phyloP scores from a whole-genome alignment of 371 early-diverging fungal genomes.

The Caulochytrium protostelioides region DNA sequence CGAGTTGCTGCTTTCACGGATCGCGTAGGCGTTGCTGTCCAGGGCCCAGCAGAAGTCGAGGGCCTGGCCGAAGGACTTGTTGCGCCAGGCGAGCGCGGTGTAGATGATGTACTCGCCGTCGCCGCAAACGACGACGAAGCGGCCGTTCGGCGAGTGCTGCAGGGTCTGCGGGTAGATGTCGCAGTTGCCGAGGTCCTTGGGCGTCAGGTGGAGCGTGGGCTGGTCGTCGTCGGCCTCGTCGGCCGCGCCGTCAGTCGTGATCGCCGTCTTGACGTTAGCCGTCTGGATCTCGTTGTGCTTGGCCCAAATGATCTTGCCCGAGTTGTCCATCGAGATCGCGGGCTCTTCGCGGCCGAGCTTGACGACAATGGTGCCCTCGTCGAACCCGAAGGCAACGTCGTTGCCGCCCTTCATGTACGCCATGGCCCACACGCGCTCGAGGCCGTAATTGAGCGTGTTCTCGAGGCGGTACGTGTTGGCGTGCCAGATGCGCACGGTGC shows the following conservation, averaged over 20 bases:
- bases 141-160: constrained; percentile 93
- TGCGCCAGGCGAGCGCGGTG: constrained; percentile 96
- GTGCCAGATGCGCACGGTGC: constrained; percentile 91
- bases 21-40: constrained; percentile 86
- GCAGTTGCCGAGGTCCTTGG: constrained; percentile 93
- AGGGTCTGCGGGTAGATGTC: constrained; percentile 90
- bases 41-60: constrained; percentile 90
- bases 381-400: constrained; percentile 80
- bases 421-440: constrained; percentile 90
- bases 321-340: constrained; percentile 86
- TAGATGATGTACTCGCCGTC: constrained; percentile 98
- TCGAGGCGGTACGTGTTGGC: constrained; percentile 86
- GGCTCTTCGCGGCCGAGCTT: constrained; percentile 89
- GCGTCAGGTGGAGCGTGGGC: too few relatives aligned
- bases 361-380: constrained; percentile 82
- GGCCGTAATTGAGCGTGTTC: constrained; percentile 82
- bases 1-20: constrained; percentile 66
- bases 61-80: constrained; percentile 90
- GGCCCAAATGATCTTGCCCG: constrained; percentile 94
- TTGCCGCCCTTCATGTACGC: constrained; percentile 67
- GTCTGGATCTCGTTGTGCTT: constrained; percentile 87
- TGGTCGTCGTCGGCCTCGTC: constrained; percentile 23
- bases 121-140: constrained; percentile 94
- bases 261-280: constrained; percentile 64
- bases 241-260: constrained; percentile 9